A percentile compares a stretch with the other conserved stretches of the same genome.
These are phyloP conservation scores for Teunomyces tritomae DNA, from an alignment of 805 yeast genomes.

Conservation along the genomic window DNA sequence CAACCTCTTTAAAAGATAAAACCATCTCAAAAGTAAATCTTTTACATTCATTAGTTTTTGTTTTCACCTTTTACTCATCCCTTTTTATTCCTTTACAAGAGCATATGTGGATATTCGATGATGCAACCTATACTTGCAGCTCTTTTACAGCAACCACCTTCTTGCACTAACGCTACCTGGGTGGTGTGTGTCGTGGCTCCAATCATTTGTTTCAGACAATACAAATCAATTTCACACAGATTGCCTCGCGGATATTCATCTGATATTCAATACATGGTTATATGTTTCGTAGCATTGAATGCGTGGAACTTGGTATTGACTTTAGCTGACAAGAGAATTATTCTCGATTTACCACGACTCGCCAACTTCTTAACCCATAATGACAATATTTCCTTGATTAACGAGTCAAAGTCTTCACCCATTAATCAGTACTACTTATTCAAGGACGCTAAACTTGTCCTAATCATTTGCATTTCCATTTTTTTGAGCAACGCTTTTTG, in stretches of 20 bases:
- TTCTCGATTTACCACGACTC: constrained; percentile 3
- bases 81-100: not conserved
- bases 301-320: constrained; percentile 5
- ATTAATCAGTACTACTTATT: constrained; percentile 8
- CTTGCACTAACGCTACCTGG: not conserved
- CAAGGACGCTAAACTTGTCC: constrained; percentile 12
- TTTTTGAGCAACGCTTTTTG: constrained; percentile 10
- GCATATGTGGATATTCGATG: not conserved
- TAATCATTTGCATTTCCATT: constrained; percentile 11
- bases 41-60: not conserved
- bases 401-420: constrained; percentile 1
- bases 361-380: not conserved
- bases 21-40: not conserved
- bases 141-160: not conserved
- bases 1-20: not conserved
- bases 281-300: constrained; percentile 1
- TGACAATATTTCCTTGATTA: constrained; percentile 2
- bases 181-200: not conserved
- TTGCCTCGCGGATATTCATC: constrained; percentile 9
- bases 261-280: constrained; percentile 4
- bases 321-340: not conserved
- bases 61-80: not conserved
- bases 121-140: not conserved
- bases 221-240: not conserved
- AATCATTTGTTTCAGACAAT: not conserved